These are phyloP conservation scores for Saprolegnia diclina DNA, from an alignment of 352 stramenopile genomes.

Conservation along the genomic window DNA sequence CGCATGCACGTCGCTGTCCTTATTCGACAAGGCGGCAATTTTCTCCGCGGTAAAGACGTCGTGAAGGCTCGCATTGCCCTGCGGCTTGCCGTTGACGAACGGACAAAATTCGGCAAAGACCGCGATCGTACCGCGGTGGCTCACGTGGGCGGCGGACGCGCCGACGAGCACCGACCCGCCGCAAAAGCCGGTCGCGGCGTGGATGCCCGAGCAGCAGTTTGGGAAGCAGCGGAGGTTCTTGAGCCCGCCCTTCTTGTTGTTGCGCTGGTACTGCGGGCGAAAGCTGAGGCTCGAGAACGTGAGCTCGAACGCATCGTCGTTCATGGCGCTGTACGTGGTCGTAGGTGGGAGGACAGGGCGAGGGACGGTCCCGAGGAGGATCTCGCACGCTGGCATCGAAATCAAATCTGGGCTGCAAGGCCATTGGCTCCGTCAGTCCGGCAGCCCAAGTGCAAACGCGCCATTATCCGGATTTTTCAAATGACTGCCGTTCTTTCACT, in stretches of 20 bases:
- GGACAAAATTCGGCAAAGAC: conserved; percentile 21
- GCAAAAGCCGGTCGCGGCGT: conserved; percentile 83
- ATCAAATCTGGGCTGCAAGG: not conserved
- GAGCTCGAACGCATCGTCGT: not conserved
- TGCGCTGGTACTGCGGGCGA: conserved; percentile 78
- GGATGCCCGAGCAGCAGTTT: conserved; percentile 67
- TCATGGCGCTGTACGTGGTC: too few species aligned
- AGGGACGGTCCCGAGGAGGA: not conserved
- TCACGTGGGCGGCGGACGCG: conserved; percentile 37
- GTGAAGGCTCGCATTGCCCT: conserved; percentile 14
- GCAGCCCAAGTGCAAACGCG: not conserved
- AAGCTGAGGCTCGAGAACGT: conserved; percentile 34
- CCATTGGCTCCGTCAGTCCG: not conserved
- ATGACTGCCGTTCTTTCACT: not conserved
- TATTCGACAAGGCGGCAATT: conserved; percentile 15
- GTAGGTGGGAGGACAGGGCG: not conserved
- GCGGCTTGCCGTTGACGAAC: conserved; percentile 11
- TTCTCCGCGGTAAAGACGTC: conserved; percentile 6
- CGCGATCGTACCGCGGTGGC: conserved; percentile 1
- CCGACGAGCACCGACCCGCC: conserved; percentile 80
- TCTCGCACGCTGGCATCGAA: not conserved
- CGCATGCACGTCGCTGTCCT: conserved; percentile 13
- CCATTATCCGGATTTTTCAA: not conserved
- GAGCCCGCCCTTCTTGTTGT: conserved; percentile 87
- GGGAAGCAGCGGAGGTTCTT: conserved; percentile 88